Evolutionary conservation across 2,329 filamentous ascomycete species (phyloP).

Genomic region (Plectosphaerella cucumerina): DNA sequence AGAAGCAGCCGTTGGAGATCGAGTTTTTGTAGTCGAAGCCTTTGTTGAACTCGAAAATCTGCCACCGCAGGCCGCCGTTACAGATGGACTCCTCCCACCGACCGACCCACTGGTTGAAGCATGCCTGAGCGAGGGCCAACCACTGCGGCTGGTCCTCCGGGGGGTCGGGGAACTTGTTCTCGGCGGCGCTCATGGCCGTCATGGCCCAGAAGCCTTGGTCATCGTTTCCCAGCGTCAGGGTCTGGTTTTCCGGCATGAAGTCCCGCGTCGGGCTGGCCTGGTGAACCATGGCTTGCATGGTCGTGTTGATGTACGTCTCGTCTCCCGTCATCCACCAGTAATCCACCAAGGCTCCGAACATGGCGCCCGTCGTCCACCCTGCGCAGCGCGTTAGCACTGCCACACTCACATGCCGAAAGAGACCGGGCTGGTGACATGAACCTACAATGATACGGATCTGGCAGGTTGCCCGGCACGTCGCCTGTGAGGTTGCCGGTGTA

Average conservation of each 20-base stretch:
- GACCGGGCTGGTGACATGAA: constrained; percentile 35
- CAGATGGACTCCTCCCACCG: constrained; percentile 67
- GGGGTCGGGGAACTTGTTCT: constrained; percentile 63
- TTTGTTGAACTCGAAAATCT: constrained; percentile 74
- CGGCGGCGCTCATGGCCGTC: constrained; percentile 65
- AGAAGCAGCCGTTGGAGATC: constrained; percentile 66
- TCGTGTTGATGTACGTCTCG: constrained; percentile 56
- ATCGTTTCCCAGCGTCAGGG: constrained; percentile 65
- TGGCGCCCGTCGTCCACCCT: constrained; percentile 70
- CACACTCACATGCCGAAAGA: constrained; percentile 19
- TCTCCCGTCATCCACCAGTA: constrained; percentile 71
- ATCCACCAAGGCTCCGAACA: constrained; percentile 68
- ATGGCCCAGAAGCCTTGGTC: constrained; percentile 74
- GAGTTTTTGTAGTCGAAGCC: constrained; percentile 68
- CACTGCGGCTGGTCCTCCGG: constrained; percentile 59
- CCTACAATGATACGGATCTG: constrained; percentile 55
- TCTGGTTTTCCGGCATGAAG: constrained; percentile 67
- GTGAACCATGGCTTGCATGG: constrained; percentile 54
- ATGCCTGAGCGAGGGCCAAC: constrained; percentile 73
- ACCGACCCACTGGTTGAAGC: constrained; percentile 72
- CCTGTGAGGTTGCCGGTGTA: constrained; percentile 54
- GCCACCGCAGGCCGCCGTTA: constrained; percentile 76
- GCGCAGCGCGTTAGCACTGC: constrained; percentile 27
- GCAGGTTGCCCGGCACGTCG: constrained; percentile 53
- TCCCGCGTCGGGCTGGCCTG: constrained; percentile 56